A percentile compares a stretch with the other conserved stretches of the same genome.
These are phyloP conservation scores for Boletus eberwhitei DNA, from an alignment of 768 basidiomycete genomes.

Conservation along the genomic window DNA sequence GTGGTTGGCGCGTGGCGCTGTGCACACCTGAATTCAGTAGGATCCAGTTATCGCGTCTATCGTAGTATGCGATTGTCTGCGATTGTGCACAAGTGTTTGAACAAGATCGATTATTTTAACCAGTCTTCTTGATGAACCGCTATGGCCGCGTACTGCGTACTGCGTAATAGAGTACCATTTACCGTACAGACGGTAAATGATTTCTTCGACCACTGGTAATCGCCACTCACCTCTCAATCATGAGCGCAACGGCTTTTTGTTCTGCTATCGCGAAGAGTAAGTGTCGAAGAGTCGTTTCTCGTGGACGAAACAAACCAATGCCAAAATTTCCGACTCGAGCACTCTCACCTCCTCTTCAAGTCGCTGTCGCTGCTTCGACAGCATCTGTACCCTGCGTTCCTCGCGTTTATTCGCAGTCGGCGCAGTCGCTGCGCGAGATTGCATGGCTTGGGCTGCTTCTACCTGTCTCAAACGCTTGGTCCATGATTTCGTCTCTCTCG, in stretches of 20 bases:
- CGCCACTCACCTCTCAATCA: not conserved
- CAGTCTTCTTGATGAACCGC: not conserved
- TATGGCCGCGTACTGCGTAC: not conserved
- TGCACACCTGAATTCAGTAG: not conserved
- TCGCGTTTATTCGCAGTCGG: constrained; percentile 63
- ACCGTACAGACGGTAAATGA: not conserved
- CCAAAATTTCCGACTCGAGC: constrained; percentile 60
- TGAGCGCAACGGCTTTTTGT: constrained; percentile 11
- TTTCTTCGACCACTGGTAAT: not conserved
- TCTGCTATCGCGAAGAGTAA: constrained; percentile 21
- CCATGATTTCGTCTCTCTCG: not conserved
- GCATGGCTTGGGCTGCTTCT: constrained; percentile 45
- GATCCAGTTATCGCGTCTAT: not conserved
- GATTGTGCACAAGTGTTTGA: not conserved
- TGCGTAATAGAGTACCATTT: not conserved
- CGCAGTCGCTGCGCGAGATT: constrained; percentile 43
- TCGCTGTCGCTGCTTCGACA: constrained; percentile 63
- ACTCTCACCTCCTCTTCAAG: constrained; percentile 60
- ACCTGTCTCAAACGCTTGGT: constrained; percentile 37
- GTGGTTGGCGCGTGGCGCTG: not conserved
- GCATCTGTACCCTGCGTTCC: constrained; percentile 58
- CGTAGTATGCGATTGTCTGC: not conserved
- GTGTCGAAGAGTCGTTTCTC: not conserved
- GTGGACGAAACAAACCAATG: constrained; percentile 39
- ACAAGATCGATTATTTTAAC: not conserved